Conservation (phyloP, 139 green algal genomes). For the Eudorina sp. region DNA sequence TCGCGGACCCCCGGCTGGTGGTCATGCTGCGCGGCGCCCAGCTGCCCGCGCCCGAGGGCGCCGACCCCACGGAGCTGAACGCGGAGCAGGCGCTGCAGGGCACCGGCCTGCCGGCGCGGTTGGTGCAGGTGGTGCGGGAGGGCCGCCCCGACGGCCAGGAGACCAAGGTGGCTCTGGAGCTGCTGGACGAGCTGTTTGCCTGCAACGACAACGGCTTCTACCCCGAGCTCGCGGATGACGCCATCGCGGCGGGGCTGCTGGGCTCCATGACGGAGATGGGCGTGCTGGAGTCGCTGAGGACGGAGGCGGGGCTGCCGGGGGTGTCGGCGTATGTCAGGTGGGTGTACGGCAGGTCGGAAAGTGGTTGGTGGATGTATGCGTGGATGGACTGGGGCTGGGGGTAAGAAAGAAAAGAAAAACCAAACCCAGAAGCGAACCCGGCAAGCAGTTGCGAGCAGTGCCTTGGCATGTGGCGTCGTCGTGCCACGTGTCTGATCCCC, state of each 20-base stretch:
- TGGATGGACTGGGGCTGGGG: too few species aligned
- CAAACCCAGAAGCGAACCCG: too few species aligned
- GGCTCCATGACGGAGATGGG: not conserved
- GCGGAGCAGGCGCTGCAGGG: too few species aligned
- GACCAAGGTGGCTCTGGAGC: constrained; percentile 22
- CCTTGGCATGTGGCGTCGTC: too few species aligned
- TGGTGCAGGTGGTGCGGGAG: constrained; percentile 25
- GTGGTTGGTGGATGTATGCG: too few species aligned
- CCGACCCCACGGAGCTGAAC: not conserved
- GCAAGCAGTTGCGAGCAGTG: too few species aligned
- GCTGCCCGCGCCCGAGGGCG: not conserved
- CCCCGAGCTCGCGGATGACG: constrained; percentile 22
- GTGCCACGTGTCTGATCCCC: too few species aligned
- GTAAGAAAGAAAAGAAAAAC: too few species aligned
- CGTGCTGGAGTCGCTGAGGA: not conserved
- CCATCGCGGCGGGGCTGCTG: constrained; percentile 23
- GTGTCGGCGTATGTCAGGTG: constrained; percentile 39
- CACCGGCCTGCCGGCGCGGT: constrained; percentile 10
- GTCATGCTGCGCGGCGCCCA: not conserved
- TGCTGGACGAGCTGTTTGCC: constrained; percentile 40
- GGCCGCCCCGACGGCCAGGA: constrained; percentile 20
- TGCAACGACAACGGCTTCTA: not conserved
- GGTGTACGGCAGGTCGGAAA: too few species aligned
- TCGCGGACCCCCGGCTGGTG: constrained; percentile 11
- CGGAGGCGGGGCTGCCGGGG: constrained; percentile 11